These are phyloP conservation scores for Iberis amara DNA, from an alignment of 441 rosid genomes.

Conservation along the genomic window DNA sequence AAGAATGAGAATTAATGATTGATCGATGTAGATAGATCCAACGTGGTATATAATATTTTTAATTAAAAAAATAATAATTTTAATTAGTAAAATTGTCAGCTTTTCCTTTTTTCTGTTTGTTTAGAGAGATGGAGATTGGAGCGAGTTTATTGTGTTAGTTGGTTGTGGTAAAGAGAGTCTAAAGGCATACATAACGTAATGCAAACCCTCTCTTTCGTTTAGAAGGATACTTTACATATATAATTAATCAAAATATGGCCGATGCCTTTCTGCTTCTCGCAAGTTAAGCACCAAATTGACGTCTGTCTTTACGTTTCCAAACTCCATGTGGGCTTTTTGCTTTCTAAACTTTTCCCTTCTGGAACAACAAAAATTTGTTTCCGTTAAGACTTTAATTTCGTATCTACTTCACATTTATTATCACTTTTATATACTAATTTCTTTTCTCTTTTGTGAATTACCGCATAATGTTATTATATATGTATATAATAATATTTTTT, in stretches of 20 bases:
- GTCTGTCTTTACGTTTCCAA: conserved; percentile 37
- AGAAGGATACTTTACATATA: conserved; percentile 19
- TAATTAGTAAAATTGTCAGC: conserved; percentile 33
- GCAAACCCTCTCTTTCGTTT: conserved; percentile 14
- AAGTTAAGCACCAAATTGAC: conserved; percentile 33
- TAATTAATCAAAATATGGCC: conserved; percentile 7
- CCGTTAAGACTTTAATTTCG: conserved; percentile 31
- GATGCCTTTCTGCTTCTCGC: conserved; percentile 37
- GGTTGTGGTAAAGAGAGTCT: conserved; percentile 26
- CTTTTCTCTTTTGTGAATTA: no score
- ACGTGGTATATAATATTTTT: conserved; percentile 33
- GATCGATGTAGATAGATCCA: conserved; percentile 32
- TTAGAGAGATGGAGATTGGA: conserved; percentile 24
- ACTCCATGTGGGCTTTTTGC: conserved; percentile 33
- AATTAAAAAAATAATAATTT: no score
- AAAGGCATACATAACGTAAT: conserved; percentile 27
- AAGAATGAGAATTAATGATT: conserved; percentile 24
- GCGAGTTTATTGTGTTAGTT: conserved; percentile 30
- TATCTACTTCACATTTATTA: conserved; percentile 17
- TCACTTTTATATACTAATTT: no score
- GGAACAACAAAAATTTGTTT: conserved; percentile 9
- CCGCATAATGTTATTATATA: no score
- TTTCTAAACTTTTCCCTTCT: conserved; percentile 1
- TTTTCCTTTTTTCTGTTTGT: conserved; percentile 23
- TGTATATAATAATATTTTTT: no score